Evolutionary conservation across 164 flowering plant genomes (phyloP).

Genomic region (Liriodendron chinense): DNA sequence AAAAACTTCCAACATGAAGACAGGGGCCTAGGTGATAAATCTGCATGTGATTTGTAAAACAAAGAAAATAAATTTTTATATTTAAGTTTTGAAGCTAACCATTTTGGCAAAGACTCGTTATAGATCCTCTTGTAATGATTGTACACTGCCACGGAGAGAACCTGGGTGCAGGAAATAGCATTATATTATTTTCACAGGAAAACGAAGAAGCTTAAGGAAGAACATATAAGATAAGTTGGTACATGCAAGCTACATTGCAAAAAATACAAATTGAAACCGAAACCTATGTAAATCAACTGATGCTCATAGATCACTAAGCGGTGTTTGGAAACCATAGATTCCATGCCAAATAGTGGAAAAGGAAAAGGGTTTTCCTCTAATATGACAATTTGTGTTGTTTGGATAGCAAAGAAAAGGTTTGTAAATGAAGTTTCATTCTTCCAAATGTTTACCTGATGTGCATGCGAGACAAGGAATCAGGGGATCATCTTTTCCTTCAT

Average conservation of each 20-base stretch:
- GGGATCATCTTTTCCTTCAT: no score
- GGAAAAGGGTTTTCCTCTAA: no score
- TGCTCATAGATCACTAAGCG: not conserved
- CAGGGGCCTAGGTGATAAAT: not conserved
- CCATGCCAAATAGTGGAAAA: no score
- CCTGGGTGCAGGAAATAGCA: constrained; percentile 42
- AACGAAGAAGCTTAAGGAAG: not conserved
- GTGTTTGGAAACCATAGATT: no score
- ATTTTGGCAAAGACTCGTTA: constrained; percentile 47
- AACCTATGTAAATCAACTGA: not conserved
- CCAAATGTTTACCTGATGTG: no score
- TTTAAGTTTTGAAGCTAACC: constrained; percentile 26
- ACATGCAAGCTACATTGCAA: not conserved
- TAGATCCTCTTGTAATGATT: constrained; percentile 91
- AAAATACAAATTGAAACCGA: not conserved
- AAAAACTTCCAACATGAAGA: not conserved
- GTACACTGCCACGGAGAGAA: constrained; percentile 94
- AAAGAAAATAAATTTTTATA: not conserved
- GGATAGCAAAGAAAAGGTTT: no score
- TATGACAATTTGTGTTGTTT: no score
- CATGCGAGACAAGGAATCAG: no score
- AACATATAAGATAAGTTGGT: not conserved
- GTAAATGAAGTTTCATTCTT: no score
- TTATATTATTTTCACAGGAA: not conserved
- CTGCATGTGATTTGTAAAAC: not conserved